Base-by-base conservation (phyloP, 1,284 basidiomycete genomes). In the Neotropicomus parvogracilis region DNA sequence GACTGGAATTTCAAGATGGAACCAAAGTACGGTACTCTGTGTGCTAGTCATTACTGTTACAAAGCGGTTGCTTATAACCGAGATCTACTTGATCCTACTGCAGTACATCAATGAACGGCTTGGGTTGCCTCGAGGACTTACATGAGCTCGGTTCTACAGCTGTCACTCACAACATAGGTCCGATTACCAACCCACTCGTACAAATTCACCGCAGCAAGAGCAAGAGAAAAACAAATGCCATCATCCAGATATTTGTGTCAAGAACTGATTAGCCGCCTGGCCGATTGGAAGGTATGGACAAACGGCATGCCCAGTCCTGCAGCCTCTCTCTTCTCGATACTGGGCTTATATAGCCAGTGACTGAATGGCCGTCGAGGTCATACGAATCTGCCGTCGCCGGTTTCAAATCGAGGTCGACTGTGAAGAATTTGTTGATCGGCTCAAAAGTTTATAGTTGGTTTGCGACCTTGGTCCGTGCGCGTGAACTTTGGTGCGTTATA, bases 301-400 rank as follows among this genome's bases (percentile, higher is more conserved):
- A 74, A 78, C 74, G 79, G 75, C 80, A 85, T 83, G 82, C 82
- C 83, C 83, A 85, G 82, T 72, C 69, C 60, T 71, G 78, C 60
- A 44, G 67, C 20, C n/a, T 80, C 62, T 73, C 68, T 79, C 69
- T 66, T 59, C 68, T 63, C 62, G 57, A 65, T 45, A 26, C 32
- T 24, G 59, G 52, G 48, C 46, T 36, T n/a, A n/a, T n/a, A 27
- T 48, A 33, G 38, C 42, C 52, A 44, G 37, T n/a, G 34, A 31
- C 44, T 46, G 59, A 50, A 58, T 58, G 52, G 42, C 50, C 57
- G 57, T 60, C 60, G 59, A 54, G 40, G 54, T 44, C 44, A 40
- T 38, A 47, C 35, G 32, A 4, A n/a, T 41, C 12, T 31, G 19
- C 57, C 52, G 54, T 65, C 61, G 60, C 58, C 65, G 60, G 61